Evolutionary conservation across 2,329 filamentous ascomycete species (phyloP).

Genomic region (Aaosphaeria pasadenensis): DNA sequence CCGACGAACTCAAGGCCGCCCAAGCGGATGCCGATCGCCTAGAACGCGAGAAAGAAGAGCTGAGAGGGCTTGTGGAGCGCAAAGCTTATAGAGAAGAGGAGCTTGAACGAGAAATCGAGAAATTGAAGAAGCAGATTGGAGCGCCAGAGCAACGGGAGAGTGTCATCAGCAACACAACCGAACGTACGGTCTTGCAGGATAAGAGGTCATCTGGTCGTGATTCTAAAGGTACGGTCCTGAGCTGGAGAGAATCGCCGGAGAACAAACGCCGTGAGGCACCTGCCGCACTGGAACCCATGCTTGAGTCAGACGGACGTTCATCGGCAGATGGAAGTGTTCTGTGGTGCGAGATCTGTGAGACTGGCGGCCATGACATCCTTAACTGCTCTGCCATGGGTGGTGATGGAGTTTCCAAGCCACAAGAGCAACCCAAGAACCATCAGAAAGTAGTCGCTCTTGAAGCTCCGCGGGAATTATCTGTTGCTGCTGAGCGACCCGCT

Average conservation of each 20-base stretch:
- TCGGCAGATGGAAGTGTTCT: slow-evolving; percentile 67
- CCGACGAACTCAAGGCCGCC: slow-evolving; percentile 55
- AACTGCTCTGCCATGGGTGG: slow-evolving; percentile 84
- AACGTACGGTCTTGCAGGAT: slow-evolving; percentile 45
- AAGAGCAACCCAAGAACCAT: slow-evolving; percentile 15
- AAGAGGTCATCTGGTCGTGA: slow-evolving; percentile 62
- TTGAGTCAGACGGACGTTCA: slow-evolving; percentile 60
- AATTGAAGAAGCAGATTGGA: slow-evolving; percentile 43
- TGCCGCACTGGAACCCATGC: slow-evolving; percentile 63
- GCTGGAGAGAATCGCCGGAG: slow-evolving; percentile 46
- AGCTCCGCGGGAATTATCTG: slow-evolving; percentile 29
- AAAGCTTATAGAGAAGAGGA: slow-evolving; percentile 78
- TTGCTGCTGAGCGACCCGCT: slow-evolving; percentile 29
- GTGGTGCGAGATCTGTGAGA: slow-evolving; percentile 96
- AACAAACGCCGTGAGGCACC: slow-evolving; percentile 28
- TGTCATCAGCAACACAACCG: slow-evolving; percentile 51
- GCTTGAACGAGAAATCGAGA: slow-evolving; percentile 76
- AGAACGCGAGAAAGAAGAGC: slow-evolving; percentile 76
- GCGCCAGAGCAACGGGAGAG: slow-evolving; percentile 49
- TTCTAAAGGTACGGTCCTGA: slow-evolving; percentile 63
- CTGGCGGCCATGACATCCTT: slow-evolving; percentile 85
- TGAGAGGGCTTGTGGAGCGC: slow-evolving; percentile 68
- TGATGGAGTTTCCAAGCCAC: slow-evolving; percentile 43
- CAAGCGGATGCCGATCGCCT: slow-evolving; percentile 64
- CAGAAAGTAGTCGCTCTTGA: slow-evolving; percentile 32